Conservation (phyloP, 371 early-diverging fungal genomes). For the Mucor velutinosus region DNA sequence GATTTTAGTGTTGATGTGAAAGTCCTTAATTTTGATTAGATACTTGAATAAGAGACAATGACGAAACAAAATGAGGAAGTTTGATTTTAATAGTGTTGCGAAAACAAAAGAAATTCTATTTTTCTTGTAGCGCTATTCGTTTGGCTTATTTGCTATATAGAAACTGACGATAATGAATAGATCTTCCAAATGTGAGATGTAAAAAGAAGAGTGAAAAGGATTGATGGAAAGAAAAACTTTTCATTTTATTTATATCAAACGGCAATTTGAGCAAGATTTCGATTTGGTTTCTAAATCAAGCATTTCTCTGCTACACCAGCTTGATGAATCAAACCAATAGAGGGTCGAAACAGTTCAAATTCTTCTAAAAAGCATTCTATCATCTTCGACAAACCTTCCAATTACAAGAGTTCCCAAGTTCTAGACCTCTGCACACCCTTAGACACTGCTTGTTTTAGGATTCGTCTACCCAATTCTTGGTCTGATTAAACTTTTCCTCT, state of each 20-base stretch:
- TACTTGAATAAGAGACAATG: not conserved
- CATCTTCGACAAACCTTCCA: not conserved
- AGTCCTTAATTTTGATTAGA: not conserved
- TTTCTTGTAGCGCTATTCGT: not conserved
- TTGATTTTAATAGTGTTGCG: too few species aligned
- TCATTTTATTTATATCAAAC: not conserved
- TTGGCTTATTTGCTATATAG: not conserved
- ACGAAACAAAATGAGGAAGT: not conserved
- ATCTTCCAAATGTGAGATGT: not conserved
- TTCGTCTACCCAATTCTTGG: not conserved
- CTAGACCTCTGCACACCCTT: not conserved
- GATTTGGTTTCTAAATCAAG: not conserved
- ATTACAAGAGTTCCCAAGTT: not conserved
- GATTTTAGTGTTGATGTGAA: not conserved
- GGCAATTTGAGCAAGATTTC: not conserved
- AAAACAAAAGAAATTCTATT: not conserved
- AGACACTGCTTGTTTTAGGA: not conserved
- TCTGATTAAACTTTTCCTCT: not conserved
- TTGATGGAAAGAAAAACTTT: not conserved
- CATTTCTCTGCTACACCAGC: not conserved
- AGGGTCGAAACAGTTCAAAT: not conserved
- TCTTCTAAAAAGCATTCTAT: not conserved
- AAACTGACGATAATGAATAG: not conserved
- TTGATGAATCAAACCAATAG: not conserved
- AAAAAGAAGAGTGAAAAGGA: not conserved